Conservation (phyloP, 2,329 filamentous ascomycete genomes). For the Botryotinia calthae region DNA sequence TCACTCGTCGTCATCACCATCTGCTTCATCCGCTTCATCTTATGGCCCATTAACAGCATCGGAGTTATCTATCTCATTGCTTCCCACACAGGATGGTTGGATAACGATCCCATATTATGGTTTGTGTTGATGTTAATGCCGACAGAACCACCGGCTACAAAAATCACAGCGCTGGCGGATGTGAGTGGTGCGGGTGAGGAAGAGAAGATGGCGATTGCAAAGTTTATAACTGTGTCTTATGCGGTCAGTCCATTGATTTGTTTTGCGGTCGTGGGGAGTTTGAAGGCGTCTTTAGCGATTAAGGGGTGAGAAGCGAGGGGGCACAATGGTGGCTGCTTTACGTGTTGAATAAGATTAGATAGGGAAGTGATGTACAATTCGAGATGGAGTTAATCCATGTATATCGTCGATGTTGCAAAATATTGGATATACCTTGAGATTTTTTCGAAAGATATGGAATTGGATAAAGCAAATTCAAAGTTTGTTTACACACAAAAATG, state of each 20-base stretch:
- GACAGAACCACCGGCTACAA: constrained; percentile 48
- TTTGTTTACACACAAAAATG: neutral
- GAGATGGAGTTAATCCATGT: no score
- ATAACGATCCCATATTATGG: constrained; percentile 62
- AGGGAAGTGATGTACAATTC: no score
- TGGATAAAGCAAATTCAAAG: neutral
- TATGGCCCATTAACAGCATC: constrained; percentile 60
- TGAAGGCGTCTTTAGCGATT: constrained; percentile 38
- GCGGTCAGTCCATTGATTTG: constrained; percentile 41
- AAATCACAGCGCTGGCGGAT: constrained; percentile 47
- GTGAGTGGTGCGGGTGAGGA: constrained; percentile 43
- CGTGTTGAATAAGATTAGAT: neutral
- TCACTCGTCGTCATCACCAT: constrained; percentile 51
- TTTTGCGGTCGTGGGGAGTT: constrained; percentile 41
- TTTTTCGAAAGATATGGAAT: neutral
- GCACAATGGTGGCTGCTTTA: neutral
- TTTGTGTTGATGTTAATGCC: constrained; percentile 55
- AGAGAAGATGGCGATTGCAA: constrained; percentile 45
- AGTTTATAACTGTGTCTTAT: constrained; percentile 45
- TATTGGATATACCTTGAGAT: neutral
- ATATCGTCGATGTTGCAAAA: neutral
- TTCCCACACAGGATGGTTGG: constrained; percentile 49
- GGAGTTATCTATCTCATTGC: constrained; percentile 54
- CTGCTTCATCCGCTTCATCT: constrained; percentile 54
- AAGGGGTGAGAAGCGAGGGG: constrained; percentile 7